Evolutionary conservation across 441 rosid species (phyloP).

Genomic region (Dalechampia spathulata): DNA sequence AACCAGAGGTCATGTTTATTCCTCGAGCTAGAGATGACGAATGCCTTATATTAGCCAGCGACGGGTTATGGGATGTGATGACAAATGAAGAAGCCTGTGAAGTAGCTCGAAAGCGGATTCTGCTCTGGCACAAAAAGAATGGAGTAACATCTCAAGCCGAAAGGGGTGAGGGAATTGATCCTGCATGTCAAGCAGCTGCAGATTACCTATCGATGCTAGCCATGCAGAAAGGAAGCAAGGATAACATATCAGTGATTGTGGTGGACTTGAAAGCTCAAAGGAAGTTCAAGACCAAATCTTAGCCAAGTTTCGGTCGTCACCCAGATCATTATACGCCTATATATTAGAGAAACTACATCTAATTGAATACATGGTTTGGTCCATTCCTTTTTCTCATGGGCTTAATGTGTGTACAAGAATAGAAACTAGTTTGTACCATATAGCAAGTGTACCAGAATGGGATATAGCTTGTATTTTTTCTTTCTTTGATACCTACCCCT

Average conservation of each 20-base stretch:
- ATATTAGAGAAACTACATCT: conserved; percentile 35
- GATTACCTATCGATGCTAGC: conserved; percentile 66
- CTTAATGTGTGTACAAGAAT: conserved; percentile 57
- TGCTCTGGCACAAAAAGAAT: conserved; percentile 70
- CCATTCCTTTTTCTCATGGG: conserved; percentile 79
- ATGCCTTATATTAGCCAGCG: conserved; percentile 73
- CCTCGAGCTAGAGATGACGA: conserved; percentile 80
- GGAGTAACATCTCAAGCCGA: conserved; percentile 38
- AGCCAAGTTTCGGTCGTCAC: conserved; percentile 17
- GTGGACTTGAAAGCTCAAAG: conserved; percentile 83
- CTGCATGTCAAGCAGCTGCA: conserved; percentile 73
- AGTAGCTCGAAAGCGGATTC: conserved; percentile 56
- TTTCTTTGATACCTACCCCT: background rate
- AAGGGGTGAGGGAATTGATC: conserved; percentile 58
- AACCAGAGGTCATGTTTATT: conserved; percentile 70
- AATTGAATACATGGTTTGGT: conserved; percentile 47
- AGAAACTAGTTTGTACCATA: conserved; percentile 28
- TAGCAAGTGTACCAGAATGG: conserved; percentile 23
- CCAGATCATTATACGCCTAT: conserved; percentile 21
- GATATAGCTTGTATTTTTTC: conserved; percentile 15
- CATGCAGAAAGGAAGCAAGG: conserved; percentile 69
- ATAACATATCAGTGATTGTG: conserved; percentile 72
- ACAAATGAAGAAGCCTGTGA: conserved; percentile 80
- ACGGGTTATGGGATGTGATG: conserved; percentile 86
- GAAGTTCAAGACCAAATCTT: conserved; percentile 60